These are phyloP conservation scores for Lactarius akahatsu DNA, from an alignment of 768 basidiomycete species.

Conservation along the genomic window DNA sequence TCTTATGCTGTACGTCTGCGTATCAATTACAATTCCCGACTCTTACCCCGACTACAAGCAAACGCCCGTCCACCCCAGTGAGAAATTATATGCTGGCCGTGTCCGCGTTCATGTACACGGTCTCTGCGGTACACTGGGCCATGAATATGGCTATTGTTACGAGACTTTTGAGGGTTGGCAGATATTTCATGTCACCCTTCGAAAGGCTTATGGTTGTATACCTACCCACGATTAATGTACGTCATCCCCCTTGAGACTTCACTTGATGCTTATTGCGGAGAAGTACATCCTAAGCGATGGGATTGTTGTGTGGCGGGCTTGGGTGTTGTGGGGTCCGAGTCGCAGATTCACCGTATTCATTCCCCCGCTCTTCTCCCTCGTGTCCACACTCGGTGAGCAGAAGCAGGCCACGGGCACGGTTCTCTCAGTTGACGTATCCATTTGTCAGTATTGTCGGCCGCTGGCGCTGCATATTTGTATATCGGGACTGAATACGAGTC, in stretches of 20 bases:
- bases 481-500: not conserved
- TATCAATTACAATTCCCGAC: not conserved
- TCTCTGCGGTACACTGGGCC: constrained; percentile 9
- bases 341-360: constrained; percentile 1
- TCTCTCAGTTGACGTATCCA: not conserved
- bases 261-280: not conserved
- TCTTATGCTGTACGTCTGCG: not conserved
- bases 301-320: constrained; percentile 22
- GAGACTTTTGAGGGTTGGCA: not conserved
- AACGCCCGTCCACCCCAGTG: not conserved
- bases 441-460: constrained; percentile 4
- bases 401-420: not conserved
- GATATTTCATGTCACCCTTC: not conserved
- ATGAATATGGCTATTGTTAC: not conserved
- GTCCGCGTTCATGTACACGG: constrained; percentile 8
- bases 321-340: constrained; percentile 10
- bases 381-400: constrained; percentile 10
- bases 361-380: constrained; percentile 1
- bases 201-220: not conserved
- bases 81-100: constrained; percentile 1
- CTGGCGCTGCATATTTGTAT: not conserved
- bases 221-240: constrained; percentile 11
- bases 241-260: not conserved
- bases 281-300: constrained; percentile 12
- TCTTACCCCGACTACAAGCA: not conserved